phyloP scores from a whole-genome alignment of 2,329 filamentous ascomycete species.

The Penicillium polonicum region DNA sequence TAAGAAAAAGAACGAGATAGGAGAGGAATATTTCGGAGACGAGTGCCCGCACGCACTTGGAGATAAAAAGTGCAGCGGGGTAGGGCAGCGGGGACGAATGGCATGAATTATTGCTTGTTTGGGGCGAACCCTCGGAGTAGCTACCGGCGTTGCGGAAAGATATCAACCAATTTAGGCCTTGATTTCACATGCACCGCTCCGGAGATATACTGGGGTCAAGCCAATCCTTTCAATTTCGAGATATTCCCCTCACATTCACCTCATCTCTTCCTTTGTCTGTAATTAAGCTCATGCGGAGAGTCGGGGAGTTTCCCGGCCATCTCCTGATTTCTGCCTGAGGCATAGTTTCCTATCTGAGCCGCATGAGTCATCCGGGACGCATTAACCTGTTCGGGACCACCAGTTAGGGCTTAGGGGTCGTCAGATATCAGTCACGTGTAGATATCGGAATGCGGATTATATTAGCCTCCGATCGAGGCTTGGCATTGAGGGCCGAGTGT shows the following conservation, averaged over 20 bases:
- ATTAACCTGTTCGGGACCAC: not conserved
- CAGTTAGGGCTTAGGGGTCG: constrained; percentile 24
- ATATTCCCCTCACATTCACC: not conserved
- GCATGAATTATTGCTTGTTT: constrained; percentile 29
- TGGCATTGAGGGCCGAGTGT: constrained; percentile 40
- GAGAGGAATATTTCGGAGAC: constrained; percentile 19
- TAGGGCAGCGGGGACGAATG: constrained; percentile 24
- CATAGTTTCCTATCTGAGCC: not conserved
- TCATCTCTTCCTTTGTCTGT: not conserved
- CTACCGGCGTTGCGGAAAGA: constrained; percentile 12
- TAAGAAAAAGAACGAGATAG: constrained; percentile 9
- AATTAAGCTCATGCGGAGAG: constrained; percentile 10
- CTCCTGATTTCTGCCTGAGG: constrained; percentile 5
- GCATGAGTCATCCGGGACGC: not conserved
- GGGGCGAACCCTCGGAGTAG: constrained; percentile 23
- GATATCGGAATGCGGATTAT: constrained; percentile 26
- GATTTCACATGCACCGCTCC: not conserved
- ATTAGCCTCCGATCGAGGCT: constrained; percentile 29
- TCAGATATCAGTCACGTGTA: constrained; percentile 30
- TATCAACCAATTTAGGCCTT: not conserved
- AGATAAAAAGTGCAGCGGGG: constrained; percentile 26
- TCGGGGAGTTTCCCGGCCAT: constrained; percentile 3
- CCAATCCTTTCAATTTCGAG: not conserved
- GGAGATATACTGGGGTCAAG: not conserved
- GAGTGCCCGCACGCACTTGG: constrained; percentile 21